Percentiles rank a stretch among this genome's conserved stretches.
Conservation (phyloP, 2,329 filamentous ascomycete genomes). For the Cladosporium sp. region DNA sequence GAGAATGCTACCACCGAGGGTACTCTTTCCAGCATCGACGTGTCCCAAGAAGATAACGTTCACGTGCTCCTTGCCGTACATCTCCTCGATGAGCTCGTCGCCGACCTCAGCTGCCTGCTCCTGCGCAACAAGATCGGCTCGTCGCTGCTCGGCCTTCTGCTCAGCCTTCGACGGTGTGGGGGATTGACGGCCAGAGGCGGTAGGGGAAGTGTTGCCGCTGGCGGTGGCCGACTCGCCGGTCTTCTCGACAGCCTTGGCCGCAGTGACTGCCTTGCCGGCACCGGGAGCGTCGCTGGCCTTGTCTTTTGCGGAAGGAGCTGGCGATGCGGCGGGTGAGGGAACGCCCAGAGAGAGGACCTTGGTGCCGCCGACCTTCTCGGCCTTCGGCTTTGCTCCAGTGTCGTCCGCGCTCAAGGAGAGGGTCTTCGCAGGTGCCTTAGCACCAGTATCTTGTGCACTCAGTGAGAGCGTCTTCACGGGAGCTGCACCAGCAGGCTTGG, state of each 20-base stretch:
- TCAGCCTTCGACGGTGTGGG: conserved; percentile 52
- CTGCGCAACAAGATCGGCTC: conserved; percentile 76
- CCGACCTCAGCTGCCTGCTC: conserved; percentile 75
- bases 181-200: conserved; percentile 71
- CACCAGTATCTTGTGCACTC: conserved; percentile 56
- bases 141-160: conserved; percentile 51
- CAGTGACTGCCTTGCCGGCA: conserved; percentile 76
- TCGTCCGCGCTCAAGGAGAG: conserved; percentile 48
- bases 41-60: conserved; percentile 98
- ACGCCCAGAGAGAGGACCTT: conserved; percentile 68
- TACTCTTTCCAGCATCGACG: conserved; percentile 97
- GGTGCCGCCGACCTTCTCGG: conserved; percentile 45
- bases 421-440: conserved; percentile 50
- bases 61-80: conserved; percentile 89
- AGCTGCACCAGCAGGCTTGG: conserved; percentile 34
- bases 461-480: conserved; percentile 47
- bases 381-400: conserved; percentile 50
- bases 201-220: conserved; percentile 68
- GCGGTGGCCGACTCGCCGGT: conserved; percentile 62
- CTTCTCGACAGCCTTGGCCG: conserved; percentile 87
- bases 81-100: conserved; percentile 80
- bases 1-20: conserved; percentile 85
- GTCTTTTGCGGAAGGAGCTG: conserved; percentile 46
- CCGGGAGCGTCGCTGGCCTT: conserved; percentile 47
- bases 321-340: conserved; percentile 34